Base-by-base conservation (phyloP, 352 stramenopile genomes). In the Globisporangium viniferum region DNA sequence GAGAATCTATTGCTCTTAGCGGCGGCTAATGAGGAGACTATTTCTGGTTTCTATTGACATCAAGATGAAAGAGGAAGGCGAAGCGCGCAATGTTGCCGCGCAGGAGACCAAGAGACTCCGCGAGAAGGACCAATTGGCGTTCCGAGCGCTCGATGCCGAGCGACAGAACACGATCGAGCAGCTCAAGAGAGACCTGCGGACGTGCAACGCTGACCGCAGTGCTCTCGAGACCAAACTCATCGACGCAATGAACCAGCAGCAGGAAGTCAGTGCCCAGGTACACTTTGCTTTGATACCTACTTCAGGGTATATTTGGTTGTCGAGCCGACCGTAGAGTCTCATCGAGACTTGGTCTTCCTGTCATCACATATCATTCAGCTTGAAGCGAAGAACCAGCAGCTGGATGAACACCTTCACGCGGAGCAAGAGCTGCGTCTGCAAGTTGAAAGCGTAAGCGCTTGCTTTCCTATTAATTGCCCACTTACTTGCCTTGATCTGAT, bases 91-190 rank as follows among this genome's bases (percentile, higher is more conserved):
- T 2, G 68, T 73, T 3, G 57, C 63, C 20, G 66, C 72, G 9
- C 67, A 78, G 12, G 79, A 92, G 56, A 61, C 74, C 24, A 73
- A 71, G 33, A 73, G 73, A 31, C 64, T 84, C 27, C 73, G 75
- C 5, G 78, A 92, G 57, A 83, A 84, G 49, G 59, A 76, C 10
- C 72, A 80, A 20, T 6, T 49, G 29, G 70, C 78, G 69, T 54
- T 68, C 5, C 74, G 66, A 44, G 46, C 70, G 10, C 63, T 73
- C 35, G 76, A 64, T 3, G 64, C 57, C n/a, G 63, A 67, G 15
- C 65, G 72, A 0, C 68, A 76, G 36, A 68, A 54, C 27, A 39
- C 65, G 9, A 48, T 76, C 29, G 69, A 88, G 12, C 62, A 81
- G n/a, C 57, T 82, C 41, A 68, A 64, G 59, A 56, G 51, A 62